Base-by-base conservation (phyloP, 148 eudicot genomes). In the Camellia lanceoleosa region DNA sequence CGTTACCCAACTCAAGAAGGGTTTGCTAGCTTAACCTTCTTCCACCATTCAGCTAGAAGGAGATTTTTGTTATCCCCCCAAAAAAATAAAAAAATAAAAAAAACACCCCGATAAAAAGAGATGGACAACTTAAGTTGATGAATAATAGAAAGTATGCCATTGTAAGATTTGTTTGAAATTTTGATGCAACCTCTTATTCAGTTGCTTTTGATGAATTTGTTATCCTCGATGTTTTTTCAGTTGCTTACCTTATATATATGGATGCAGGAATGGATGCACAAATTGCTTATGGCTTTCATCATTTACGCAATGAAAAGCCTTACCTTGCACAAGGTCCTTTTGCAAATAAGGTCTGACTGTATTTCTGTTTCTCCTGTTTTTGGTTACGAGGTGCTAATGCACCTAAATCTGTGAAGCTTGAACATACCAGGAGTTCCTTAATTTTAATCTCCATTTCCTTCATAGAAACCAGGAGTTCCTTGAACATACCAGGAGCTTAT, bases 241-340 rank as follows among this genome's bases (percentile, higher is more conserved):
- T 78, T 3, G 58, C 73, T 47, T 69, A 16, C 61, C 41, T 56
- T 52, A 20, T 61, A 44, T 65, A 8, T 77, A 38, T 63, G 0
- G 65, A 52, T 85, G 75, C 82, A 93, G 97, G 98, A 73, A 94
- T 94, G 98, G 98, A 94, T 89, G 98, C 97, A 61, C 97, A 86
- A 86, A 97, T 94, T 65, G 97, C 98, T 9, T 90, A 91, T 80
- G 97, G 97, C 43, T 94, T 94, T 87, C 98, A 94, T 74, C 90
- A 86, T 82, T 83, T 94, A 83, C 91, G 98, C 60, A 87, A 94
- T 80, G 91, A 94, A 81, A 94, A 90, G 83, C 98, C 98, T 49
- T 87, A 91, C 82, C 98, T 94, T 85, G 98, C 98, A 20, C 91
- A 87, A 64, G 97, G 98, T 78, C 97, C 95, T 18, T 61, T 93